phyloP scores from a whole-genome alignment of 352 stramenopile genomes.

The Phytophthora aleatoria region DNA sequence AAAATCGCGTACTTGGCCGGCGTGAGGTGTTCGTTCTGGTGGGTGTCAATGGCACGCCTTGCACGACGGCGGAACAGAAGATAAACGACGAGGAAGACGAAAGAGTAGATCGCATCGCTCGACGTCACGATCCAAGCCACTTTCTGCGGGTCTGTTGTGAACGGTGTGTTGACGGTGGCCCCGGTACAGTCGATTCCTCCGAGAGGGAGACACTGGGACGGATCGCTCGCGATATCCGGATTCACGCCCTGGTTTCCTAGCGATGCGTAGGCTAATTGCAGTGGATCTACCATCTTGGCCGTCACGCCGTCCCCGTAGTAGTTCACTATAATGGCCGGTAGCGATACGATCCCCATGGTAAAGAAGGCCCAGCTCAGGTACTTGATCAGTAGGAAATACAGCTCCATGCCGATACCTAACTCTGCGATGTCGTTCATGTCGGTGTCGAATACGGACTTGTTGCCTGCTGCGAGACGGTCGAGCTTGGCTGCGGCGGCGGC shows the following conservation, averaged over 20 bases:
- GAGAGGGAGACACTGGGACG: slow-evolving; percentile 45
- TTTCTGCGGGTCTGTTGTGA: slow-evolving; percentile 55
- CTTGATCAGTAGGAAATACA: slow-evolving; percentile 89
- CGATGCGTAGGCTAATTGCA: slow-evolving; percentile 74
- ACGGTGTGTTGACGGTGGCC: slow-evolving; percentile 69
- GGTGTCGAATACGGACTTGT: slow-evolving; percentile 65
- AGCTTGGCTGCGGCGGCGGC: slow-evolving; percentile 45
- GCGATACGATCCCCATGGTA: slow-evolving; percentile 67
- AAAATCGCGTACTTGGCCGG: slow-evolving; percentile 84
- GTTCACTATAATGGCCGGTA: slow-evolving; percentile 71
- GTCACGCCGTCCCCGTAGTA: slow-evolving; percentile 71
- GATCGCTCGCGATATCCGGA: slow-evolving; percentile 51
- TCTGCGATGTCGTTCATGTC: slow-evolving; percentile 77
- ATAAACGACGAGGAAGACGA: slow-evolving; percentile 72
- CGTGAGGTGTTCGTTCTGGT: slow-evolving; percentile 80
- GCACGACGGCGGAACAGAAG: slow-evolving; percentile 55
- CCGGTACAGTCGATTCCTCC: slow-evolving; percentile 78
- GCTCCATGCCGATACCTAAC: slow-evolving; percentile 80
- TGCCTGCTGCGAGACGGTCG: slow-evolving; percentile 64
- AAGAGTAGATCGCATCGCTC: slow-evolving; percentile 64
- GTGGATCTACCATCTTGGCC: slow-evolving; percentile 64
- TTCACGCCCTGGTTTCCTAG: slow-evolving; percentile 83
- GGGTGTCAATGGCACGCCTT: slow-evolving; percentile 54
- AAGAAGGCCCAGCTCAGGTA: slow-evolving; percentile 69
- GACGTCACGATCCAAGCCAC: slow-evolving; percentile 81